phyloP scores from a whole-genome alignment of 768 basidiomycete species.

The Boletus subparvulus region DNA sequence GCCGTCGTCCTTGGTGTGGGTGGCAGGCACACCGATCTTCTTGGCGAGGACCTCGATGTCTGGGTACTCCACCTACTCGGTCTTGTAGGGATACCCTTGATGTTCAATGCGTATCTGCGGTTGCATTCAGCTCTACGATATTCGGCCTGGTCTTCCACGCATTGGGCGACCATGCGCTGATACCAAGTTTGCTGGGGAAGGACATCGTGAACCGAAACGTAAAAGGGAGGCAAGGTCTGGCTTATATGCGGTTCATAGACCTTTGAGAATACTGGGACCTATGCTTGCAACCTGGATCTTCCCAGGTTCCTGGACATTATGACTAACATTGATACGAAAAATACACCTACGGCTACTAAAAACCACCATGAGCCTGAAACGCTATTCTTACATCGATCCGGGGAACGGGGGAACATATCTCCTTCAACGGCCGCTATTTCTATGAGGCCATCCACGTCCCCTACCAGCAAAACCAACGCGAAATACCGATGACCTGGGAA shows the following conservation, averaged over 20 bases:
- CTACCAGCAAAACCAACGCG: constrained; percentile 63
- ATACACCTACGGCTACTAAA: neutral
- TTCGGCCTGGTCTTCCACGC: constrained; percentile 43
- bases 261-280: neutral
- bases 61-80: constrained; percentile 45
- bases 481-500: constrained; percentile 33
- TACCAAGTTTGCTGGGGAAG: constrained; percentile 23
- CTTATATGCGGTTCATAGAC: constrained; percentile 7
- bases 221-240: neutral
- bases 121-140: neutral
- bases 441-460: constrained; percentile 31
- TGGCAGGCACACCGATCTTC: constrained; percentile 34
- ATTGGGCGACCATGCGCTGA: constrained; percentile 44
- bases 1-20: constrained; percentile 30
- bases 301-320: constrained; percentile 12
- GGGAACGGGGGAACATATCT: neutral
- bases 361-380: neutral
- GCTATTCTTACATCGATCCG: constrained; percentile 11
- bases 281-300: constrained; percentile 3
- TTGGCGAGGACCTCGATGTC: constrained; percentile 38
- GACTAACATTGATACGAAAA: constrained; percentile 17
- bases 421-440: constrained; percentile 18
- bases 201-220: constrained; percentile 20
- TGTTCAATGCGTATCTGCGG: constrained; percentile 38
- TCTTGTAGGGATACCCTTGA: constrained; percentile 42